Evolutionary conservation across 2,329 filamentous ascomycete species (phyloP).

Genomic region (Chaetomiaceae sp.): DNA sequence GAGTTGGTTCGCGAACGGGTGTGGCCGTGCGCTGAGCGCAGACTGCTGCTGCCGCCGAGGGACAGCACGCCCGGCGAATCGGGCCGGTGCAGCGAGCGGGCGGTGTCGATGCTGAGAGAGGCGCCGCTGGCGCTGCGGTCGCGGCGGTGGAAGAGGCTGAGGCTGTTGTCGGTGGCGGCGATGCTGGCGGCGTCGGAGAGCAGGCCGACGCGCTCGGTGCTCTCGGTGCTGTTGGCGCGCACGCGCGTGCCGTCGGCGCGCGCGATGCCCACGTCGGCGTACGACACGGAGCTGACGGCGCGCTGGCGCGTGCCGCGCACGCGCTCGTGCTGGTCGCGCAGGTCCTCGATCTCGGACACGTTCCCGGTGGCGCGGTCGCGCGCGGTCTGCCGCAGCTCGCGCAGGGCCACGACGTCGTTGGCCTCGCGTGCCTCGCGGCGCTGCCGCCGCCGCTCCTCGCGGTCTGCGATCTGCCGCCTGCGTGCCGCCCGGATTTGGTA

Average conservation of each 20-base stretch:
- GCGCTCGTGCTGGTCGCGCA: constrained; percentile 49
- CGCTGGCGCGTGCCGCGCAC: constrained; percentile 56
- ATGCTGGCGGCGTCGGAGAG: constrained; percentile 67
- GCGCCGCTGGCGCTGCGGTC: constrained; percentile 49
- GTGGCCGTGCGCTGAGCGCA: constrained; percentile 33
- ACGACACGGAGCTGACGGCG: constrained; percentile 68
- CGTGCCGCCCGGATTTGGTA: constrained; percentile 83
- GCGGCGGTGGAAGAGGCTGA: constrained; percentile 35
- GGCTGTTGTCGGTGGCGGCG: no score
- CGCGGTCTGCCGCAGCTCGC: constrained; percentile 55
- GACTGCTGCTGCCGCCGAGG: constrained; percentile 17
- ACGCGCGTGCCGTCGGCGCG: constrained; percentile 71
- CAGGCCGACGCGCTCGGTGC: constrained; percentile 59
- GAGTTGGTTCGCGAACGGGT: constrained; percentile 40
- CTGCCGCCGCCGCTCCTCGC: constrained; percentile 65
- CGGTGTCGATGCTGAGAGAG: constrained; percentile 44
- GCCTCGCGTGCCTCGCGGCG: constrained; percentile 65
- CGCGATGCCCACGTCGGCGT: constrained; percentile 69
- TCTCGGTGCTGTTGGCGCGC: constrained; percentile 66
- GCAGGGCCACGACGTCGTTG: constrained; percentile 64
- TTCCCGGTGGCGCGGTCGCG: constrained; percentile 40
- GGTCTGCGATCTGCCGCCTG: constrained; percentile 66
- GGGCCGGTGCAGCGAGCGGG: constrained; percentile 23
- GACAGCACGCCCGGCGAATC: constrained; percentile 19
- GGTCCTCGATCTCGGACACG: constrained; percentile 53